These are phyloP conservation scores for Rhodamnia argentea DNA, from an alignment of 345 rosid species.

Conservation along the genomic window DNA sequence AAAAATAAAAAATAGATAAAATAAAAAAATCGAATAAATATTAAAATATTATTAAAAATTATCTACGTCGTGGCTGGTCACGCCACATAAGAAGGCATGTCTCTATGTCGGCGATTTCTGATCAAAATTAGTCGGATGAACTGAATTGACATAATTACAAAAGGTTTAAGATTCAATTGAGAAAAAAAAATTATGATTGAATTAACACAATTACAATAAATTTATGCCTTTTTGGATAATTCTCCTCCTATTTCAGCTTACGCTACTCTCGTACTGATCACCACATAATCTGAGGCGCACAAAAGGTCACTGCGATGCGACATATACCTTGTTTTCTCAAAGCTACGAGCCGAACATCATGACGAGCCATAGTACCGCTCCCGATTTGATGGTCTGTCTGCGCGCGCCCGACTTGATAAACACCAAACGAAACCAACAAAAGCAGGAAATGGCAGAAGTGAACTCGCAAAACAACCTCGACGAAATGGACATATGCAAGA, in stretches of 20 bases:
- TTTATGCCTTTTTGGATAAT: too few species aligned
- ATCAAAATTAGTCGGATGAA: too few species aligned
- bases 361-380: neutral
- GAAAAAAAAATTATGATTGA: too few species aligned
- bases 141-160: too few species aligned
- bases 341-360: neutral
- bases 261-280: neutral
- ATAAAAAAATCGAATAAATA: too few species aligned
- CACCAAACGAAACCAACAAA: neutral
- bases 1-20: too few species aligned
- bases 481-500: neutral
- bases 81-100: too few species aligned
- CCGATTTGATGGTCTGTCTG: neutral
- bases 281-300: neutral
- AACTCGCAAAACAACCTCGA: neutral
- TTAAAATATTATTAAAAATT: too few species aligned
- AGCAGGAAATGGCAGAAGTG: neutral
- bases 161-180: too few species aligned
- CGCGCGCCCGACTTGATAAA: neutral
- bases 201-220: too few species aligned
- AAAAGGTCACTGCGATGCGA: neutral
- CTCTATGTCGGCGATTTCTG: too few species aligned
- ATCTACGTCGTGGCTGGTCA: fast-evolving
- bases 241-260: neutral
- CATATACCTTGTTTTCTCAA: neutral